Evolutionary conservation across 371 early-diverging fungal genomes (phyloP), one percentile per base, ranked within the genome.

Genomic region (Syncephalis plumigaleata): DNA sequence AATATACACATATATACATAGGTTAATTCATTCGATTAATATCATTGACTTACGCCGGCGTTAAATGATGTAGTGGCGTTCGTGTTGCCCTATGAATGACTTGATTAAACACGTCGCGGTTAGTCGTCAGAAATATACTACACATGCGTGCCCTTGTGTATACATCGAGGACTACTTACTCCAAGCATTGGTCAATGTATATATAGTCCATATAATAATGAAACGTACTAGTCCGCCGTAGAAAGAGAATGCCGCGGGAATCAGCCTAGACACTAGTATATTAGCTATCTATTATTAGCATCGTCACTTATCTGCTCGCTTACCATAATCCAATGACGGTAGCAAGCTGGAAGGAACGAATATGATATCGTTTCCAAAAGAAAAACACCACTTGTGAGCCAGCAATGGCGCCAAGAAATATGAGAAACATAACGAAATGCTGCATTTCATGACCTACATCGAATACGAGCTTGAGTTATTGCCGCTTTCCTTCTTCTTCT

Each of bases 331-430:
- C 86, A 18, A 72, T 52, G 4, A 84, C 61, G 26, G 80, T 80
- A 25, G 77, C 73, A 9, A 70, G 55, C 54, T 86, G 77, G 59
- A 79, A 90, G n/a, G 84, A 83, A 3, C 61, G 57, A 46, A 72
- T 70, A 52, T 85, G 82, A 43, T 71, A 70, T 54, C 73, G 73
- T 54, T 84, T 85, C 90, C 90, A 89, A 38, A 64, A 65, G 11
- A 83, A 55, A 55, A 89, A 69, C 7, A 75, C 48, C 42, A 84
- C 69, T 57, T 89, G 90, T 44, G 76, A 79, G 18, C 70, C 66
- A 49, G 86, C 64, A 23, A 89, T 59, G 11, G 75, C 60, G 48
- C 65, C 66, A 20, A 89, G 52, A 23, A 89, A 66, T 52, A 89
- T 86, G 48, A 84, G 47, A 8, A 77, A 77, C 90, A 86, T 89